A percentile compares a stretch with the other conserved stretches of the same genome.
phyloP scores from a whole-genome alignment of 306 rosid species.

The Rosa chinensis region DNA sequence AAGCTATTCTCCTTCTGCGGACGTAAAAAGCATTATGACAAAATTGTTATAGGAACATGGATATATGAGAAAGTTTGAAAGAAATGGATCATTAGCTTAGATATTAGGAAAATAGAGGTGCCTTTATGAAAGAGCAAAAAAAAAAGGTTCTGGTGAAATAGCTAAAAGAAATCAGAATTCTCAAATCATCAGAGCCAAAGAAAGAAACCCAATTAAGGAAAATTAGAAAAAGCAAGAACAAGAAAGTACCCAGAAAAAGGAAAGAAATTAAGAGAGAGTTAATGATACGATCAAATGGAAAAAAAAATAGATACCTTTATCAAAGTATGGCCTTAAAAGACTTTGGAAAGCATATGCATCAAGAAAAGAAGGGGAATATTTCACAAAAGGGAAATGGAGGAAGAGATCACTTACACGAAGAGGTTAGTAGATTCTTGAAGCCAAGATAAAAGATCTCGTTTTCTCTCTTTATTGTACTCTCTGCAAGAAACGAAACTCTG shows the following conservation, averaged over 20 bases:
- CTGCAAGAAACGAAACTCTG: constrained; percentile 28
- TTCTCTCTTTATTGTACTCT: not conserved
- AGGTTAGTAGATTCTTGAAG: constrained; percentile 61
- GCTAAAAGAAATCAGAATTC: constrained; percentile 16
- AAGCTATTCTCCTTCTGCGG: constrained; percentile 36
- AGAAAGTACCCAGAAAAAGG: constrained; percentile 34
- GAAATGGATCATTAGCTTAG: not conserved
- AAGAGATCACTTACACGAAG: constrained; percentile 64
- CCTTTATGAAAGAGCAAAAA: not conserved
- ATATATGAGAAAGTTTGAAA: not conserved
- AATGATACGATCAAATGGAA: constrained; percentile 23
- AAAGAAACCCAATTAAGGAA: constrained; percentile 23
- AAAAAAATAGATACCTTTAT: constrained; percentile 47
- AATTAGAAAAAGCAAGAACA: constrained; percentile 29
- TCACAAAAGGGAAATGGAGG: constrained; percentile 20
- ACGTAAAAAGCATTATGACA: not conserved
- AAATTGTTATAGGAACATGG: not conserved
- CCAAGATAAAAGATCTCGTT: constrained; percentile 48
- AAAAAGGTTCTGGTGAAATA: constrained; percentile 5
- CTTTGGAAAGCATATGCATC: constrained; percentile 24
- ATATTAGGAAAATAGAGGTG: not conserved
- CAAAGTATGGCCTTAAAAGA: constrained; percentile 21
- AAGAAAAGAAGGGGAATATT: constrained; percentile 17
- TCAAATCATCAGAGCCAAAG: constrained; percentile 23
- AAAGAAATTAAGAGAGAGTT: constrained; percentile 17